Evolutionary conservation across 2,329 filamentous ascomycete species (phyloP).

Genomic region (Verticillium dahliae): DNA sequence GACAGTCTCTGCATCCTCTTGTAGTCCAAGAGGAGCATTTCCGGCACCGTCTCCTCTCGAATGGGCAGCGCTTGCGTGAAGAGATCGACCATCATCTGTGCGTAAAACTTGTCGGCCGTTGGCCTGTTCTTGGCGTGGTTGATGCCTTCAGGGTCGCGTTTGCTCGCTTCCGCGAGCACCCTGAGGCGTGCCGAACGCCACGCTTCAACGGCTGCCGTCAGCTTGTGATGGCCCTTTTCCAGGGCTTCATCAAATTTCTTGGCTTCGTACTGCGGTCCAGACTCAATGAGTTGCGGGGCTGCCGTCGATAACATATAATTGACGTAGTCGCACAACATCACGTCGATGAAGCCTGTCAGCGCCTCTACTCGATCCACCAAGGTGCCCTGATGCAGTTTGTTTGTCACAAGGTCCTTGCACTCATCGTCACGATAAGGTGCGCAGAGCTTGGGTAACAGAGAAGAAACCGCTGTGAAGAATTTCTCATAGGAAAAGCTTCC

Average conservation of each 20-base stretch:
- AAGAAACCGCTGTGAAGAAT: slow-evolving; percentile 71
- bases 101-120: slow-evolving; percentile 64
- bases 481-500: slow-evolving; percentile 75
- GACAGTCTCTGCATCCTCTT: slow-evolving; percentile 48
- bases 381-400: slow-evolving; percentile 51
- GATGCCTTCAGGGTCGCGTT: slow-evolving; percentile 63
- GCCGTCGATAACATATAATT: slow-evolving; percentile 72
- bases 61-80: slow-evolving; percentile 61
- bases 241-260: slow-evolving; percentile 63
- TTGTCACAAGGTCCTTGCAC: slow-evolving; percentile 61
- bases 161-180: slow-evolving; percentile 57
- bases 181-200: slow-evolving; percentile 61
- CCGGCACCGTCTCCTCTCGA: slow-evolving; percentile 52
- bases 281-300: slow-evolving; percentile 64
- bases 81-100: slow-evolving; percentile 67
- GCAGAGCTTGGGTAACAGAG: slow-evolving; percentile 70
- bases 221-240: slow-evolving; percentile 43
- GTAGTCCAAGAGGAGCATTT: slow-evolving; percentile 66
- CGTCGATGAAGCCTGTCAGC: slow-evolving; percentile 67
- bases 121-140: slow-evolving; percentile 56
- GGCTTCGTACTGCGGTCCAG: slow-evolving; percentile 68
- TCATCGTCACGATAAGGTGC: slow-evolving; percentile 75
- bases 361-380: slow-evolving; percentile 72
- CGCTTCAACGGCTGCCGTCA: slow-evolving; percentile 56
- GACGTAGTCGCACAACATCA: slow-evolving; percentile 73